Percentiles rank a stretch among this genome's conserved stretches.
Conservation (phyloP, 2,329 filamentous ascomycete species). For the Juglanconis juglandina region DNA sequence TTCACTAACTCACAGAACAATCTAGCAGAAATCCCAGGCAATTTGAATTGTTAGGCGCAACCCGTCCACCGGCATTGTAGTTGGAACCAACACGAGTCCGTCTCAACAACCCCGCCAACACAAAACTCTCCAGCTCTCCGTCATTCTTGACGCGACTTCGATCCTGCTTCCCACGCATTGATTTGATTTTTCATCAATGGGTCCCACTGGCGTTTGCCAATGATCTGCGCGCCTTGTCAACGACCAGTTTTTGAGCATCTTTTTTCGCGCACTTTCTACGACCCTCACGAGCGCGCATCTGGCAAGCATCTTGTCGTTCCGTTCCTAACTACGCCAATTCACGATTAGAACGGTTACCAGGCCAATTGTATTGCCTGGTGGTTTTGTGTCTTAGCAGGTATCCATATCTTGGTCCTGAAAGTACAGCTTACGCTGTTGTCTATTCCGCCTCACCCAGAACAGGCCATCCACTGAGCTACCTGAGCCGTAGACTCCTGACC, state of each 20-base stretch:
- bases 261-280: conserved; percentile 5
- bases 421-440: conserved; percentile 2
- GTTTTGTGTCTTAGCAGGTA: conserved; percentile 5
- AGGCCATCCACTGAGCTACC: not conserved
- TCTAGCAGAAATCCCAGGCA: not conserved
- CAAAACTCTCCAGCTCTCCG: not conserved
- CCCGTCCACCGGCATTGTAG: too few relatives aligned
- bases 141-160: not conserved
- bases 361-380: conserved; percentile 13
- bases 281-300: conserved; percentile 8
- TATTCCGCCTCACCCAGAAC: not conserved
- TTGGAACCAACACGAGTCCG: not conserved
- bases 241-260: conserved; percentile 1
- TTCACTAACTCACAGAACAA: not conserved
- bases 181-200: not conserved
- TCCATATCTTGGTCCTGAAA: not conserved
- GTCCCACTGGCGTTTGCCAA: not conserved
- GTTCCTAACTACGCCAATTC: not conserved
- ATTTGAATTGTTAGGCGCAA: not conserved
- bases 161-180: not conserved
- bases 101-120: not conserved
- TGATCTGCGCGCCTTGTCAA: conserved; percentile 2
- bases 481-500: conserved; percentile 9
- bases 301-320: not conserved
- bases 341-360: conserved; percentile 1